A percentile compares a stretch with the other conserved stretches of the same genome.
Conservation (phyloP, 1,284 basidiomycete genomes). For the Leccinum solheimii region DNA sequence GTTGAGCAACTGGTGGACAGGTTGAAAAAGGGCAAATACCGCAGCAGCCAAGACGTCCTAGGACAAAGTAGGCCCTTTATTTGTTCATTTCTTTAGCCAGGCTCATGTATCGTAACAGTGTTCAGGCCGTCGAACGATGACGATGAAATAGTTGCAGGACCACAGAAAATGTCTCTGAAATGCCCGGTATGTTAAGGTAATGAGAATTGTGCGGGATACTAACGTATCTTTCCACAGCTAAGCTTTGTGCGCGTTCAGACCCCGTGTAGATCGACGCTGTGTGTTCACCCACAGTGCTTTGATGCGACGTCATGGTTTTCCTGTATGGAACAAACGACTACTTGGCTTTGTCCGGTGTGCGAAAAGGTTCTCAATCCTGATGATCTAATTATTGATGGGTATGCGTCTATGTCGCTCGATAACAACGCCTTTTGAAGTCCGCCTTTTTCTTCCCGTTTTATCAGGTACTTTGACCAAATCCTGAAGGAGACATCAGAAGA, state of each 20-base stretch:
- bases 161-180: conserved; percentile 86
- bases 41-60: conserved; percentile 66
- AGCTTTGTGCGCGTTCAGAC: conserved; percentile 86
- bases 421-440: neutral
- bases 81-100: neutral
- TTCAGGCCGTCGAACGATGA: conserved; percentile 61
- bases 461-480: conserved; percentile 83
- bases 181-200: conserved; percentile 71
- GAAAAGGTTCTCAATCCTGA: conserved; percentile 76
- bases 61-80: conserved; percentile 53
- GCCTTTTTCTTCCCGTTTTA: neutral
- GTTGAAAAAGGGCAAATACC: conserved; percentile 66
- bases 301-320: conserved; percentile 94
- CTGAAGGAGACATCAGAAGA: conserved; percentile 73
- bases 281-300: conserved; percentile 94
- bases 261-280: conserved; percentile 83
- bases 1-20: conserved; percentile 67
- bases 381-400: conserved; percentile 93
- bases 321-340: conserved; percentile 95
- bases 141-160: conserved; percentile 86
- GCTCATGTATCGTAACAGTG: conserved; percentile 49
- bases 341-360: conserved; percentile 96
- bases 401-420: conserved; percentile 32
- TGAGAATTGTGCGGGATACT: neutral
- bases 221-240: conserved; percentile 50